Evolutionary conservation across 2,329 filamentous ascomycete genomes (phyloP).

Genomic region (Beauveria sp.): DNA sequence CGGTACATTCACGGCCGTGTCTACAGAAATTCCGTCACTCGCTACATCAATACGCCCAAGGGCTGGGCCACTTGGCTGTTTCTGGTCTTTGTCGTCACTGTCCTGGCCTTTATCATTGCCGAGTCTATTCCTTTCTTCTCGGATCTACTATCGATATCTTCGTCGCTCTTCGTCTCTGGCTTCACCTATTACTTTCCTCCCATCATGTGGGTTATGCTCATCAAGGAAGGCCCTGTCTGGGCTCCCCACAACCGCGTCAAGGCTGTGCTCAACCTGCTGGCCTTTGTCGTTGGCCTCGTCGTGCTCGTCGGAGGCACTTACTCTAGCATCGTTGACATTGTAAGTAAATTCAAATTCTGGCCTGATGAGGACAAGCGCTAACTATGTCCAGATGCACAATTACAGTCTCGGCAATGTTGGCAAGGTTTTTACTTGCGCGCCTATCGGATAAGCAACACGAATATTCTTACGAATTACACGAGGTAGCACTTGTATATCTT

Average conservation of each 20-base stretch:
- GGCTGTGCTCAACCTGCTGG: slow-evolving; percentile 19
- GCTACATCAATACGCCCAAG: slow-evolving; percentile 40
- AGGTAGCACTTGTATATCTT: background rate
- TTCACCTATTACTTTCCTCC: slow-evolving; percentile 36
- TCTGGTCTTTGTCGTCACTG: slow-evolving; percentile 51
- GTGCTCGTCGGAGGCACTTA: slow-evolving; percentile 28
- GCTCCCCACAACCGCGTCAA: slow-evolving; percentile 23
- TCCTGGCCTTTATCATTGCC: slow-evolving; percentile 63
- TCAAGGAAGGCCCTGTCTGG: slow-evolving; percentile 24
- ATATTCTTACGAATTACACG: background rate
- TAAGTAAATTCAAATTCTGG: slow-evolving; percentile 14
- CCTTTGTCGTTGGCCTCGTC: slow-evolving; percentile 25
- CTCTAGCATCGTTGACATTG: slow-evolving; percentile 24
- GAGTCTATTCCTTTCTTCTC: slow-evolving; percentile 68
- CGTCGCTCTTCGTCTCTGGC: slow-evolving; percentile 41
- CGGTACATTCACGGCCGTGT: slow-evolving; percentile 40
- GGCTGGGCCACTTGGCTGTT: slow-evolving; percentile 49
- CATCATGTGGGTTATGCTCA: slow-evolving; percentile 36
- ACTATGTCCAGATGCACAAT: slow-evolving; percentile 18
- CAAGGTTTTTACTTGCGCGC: slow-evolving; percentile 22
- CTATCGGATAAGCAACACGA: slow-evolving; percentile 9
- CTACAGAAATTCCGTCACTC: slow-evolving; percentile 35
- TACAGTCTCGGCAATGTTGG: slow-evolving; percentile 21
- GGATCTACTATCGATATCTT: slow-evolving; percentile 51
- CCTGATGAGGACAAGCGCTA: background rate